phyloP scores from a whole-genome alignment of 371 early-diverging fungal species.

The Mortierella sp. region DNA sequence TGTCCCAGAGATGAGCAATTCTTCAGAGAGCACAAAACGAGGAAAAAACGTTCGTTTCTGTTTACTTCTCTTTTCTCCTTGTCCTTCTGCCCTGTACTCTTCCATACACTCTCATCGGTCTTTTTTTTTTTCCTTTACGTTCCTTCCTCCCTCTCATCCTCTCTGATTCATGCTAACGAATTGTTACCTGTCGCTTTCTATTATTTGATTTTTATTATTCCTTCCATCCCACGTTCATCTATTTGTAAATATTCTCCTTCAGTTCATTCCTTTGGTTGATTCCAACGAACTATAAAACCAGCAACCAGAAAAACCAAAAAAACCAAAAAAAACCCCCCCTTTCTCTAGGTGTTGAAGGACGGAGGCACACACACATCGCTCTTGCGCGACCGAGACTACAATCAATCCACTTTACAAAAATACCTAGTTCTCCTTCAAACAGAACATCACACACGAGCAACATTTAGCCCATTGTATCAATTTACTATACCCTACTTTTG shows the following conservation, averaged over 20 bases:
- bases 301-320: slow-evolving; percentile 2
- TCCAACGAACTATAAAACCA: background rate
- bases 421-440: too few species aligned
- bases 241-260: slow-evolving; percentile 1
- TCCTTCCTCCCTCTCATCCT: slow-evolving; percentile 3
- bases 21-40: slow-evolving; percentile 3
- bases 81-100: background rate
- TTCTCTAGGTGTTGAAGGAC: background rate
- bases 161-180: slow-evolving; percentile 16
- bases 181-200: slow-evolving; percentile 13
- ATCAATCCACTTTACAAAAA: background rate
- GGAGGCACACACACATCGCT: background rate
- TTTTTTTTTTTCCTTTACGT: background rate
- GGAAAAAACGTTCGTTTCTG: background rate
- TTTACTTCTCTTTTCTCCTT: slow-evolving; percentile 9
- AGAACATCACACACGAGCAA: slow-evolving; percentile 5
- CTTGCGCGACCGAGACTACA: background rate
- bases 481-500: background rate
- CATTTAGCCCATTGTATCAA: background rate
- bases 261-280: background rate
- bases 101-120: background rate
- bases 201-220: background rate
- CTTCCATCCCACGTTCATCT: background rate
- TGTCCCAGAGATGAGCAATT: background rate
- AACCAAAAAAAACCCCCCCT: slow-evolving; percentile 14